These are phyloP conservation scores for Trametes versicolor DNA, from an alignment of 1,284 basidiomycete genomes.

Conservation along the genomic window DNA sequence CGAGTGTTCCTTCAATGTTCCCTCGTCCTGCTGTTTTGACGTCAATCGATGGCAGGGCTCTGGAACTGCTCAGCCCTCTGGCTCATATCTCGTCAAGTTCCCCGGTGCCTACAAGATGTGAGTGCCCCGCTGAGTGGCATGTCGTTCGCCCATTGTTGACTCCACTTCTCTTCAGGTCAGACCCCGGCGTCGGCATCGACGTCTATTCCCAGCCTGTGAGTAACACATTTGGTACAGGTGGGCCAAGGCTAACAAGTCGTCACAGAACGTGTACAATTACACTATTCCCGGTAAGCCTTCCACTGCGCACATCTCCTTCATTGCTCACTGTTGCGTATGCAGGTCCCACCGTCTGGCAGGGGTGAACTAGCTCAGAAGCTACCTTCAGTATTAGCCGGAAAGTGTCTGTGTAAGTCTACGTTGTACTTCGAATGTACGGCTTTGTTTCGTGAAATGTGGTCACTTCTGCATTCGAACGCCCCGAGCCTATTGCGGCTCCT, in stretches of 20 bases:
- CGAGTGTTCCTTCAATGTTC: conserved; percentile 24
- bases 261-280: conserved; percentile 45
- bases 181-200: conserved; percentile 49
- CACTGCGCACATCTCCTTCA: neutral
- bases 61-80: conserved; percentile 46
- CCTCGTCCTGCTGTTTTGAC: too few relatives aligned
- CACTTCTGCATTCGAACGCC: neutral
- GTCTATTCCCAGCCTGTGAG: conserved; percentile 44
- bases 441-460: neutral
- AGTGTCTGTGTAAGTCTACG: neutral
- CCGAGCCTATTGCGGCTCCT: neutral
- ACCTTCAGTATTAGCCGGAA: neutral
- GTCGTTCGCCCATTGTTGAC: neutral
- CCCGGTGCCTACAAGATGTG: conserved; percentile 48
- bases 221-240: neutral
- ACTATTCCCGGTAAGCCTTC: conserved; percentile 43
- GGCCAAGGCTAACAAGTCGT: neutral
- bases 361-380: conserved; percentile 22
- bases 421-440: neutral
- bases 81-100: conserved; percentile 47
- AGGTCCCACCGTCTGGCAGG: conserved; percentile 43
- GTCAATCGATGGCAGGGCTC: conserved; percentile 25
- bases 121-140: neutral
- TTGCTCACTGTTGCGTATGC: neutral
- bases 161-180: conserved; percentile 35